phyloP scores from a whole-genome alignment of 768 basidiomycete genomes.

The Leucocoprinus leucothites region DNA sequence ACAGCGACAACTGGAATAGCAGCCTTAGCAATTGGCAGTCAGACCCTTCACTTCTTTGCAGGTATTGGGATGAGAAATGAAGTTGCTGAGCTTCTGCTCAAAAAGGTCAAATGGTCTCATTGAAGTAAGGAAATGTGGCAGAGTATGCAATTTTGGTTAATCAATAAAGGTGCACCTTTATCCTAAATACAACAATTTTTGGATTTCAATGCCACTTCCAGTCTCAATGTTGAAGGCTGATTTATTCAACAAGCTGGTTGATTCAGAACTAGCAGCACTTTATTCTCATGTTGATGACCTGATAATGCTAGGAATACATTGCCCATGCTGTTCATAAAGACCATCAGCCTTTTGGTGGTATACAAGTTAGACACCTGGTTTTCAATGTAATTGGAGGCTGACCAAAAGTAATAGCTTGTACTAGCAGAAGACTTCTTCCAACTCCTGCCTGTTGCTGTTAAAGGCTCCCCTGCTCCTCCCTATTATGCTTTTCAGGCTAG shows the following conservation, averaged over 20 bases:
- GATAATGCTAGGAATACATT: slow-evolving; percentile 33
- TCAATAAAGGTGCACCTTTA: no score
- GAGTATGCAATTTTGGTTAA: slow-evolving; percentile 41
- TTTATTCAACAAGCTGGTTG: slow-evolving; percentile 68
- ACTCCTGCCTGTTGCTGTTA: slow-evolving; percentile 65
- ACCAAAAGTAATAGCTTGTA: slow-evolving; percentile 45
- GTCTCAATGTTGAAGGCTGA: slow-evolving; percentile 77
- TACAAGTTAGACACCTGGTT: slow-evolving; percentile 43
- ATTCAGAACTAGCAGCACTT: slow-evolving; percentile 5
- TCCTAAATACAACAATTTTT: no score
- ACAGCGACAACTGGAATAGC: slow-evolving; percentile 70
- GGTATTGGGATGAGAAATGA: slow-evolving; percentile 64
- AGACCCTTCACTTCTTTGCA: slow-evolving; percentile 64
- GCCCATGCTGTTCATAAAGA: slow-evolving; percentile 39
- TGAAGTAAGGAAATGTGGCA: slow-evolving; percentile 44
- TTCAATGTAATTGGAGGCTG: not conserved
- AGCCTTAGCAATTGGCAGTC: slow-evolving; percentile 67
- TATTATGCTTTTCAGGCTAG: slow-evolving; percentile 64
- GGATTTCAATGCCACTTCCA: slow-evolving; percentile 13
- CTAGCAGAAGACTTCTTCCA: slow-evolving; percentile 82
- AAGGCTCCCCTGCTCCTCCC: slow-evolving; percentile 6
- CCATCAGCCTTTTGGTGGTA: slow-evolving; percentile 58
- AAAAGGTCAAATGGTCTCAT: slow-evolving; percentile 24
- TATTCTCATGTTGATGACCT: slow-evolving; percentile 23
- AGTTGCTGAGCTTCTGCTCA: slow-evolving; percentile 34